Base-by-base conservation (phyloP, 768 basidiomycete species). In the Amanita subjunquillea region DNA sequence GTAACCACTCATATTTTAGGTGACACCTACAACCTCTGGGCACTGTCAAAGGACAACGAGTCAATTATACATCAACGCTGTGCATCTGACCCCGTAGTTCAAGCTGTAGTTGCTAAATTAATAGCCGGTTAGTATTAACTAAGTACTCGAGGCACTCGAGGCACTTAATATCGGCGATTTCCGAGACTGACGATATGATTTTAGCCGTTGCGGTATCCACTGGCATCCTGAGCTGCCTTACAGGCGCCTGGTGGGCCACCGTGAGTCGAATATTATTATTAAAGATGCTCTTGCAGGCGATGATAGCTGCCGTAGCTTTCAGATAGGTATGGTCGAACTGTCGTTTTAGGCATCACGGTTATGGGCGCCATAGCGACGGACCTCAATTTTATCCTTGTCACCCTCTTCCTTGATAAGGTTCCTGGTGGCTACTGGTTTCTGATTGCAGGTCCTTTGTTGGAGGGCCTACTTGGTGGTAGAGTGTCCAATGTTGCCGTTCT, bases 391-490 rank as follows among this genome's bases (percentile, higher is more conserved):
- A 73, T 94, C 47, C 59, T 85, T 38, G 85, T 88, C 6, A 71
- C 79, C 17, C 69, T 67, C 27, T 84, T 74, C 60, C 77, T 78
- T 37, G 69, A 78, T 49, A 58, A 66, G 5, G 68, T 90, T 4
- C 91, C 91, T 1, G 88, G 87, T 1, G 86, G 87, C 5, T 93
- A 92, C 63, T 85, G 87, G 76, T 84, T 89, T 61, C 69, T 91
- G 22, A 55, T 91, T 8, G 54, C 85, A 17, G 82, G 83, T 1
- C 78, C 84, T 8, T 54, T 80, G 6, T 55, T 87, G 1, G 85
- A 89, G 56, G 91, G 91, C 10, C 55, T 73, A 13, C 65, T 87
- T 12, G 92, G 91, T 52, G 85, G 91, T 82, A 56, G 61, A 75
- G 59, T 55, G 55, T 60, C 20, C 20, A 17, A 39, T 13, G 12